Evolutionary conservation across 1,284 basidiomycete genomes (phyloP), one percentile per base, ranked within the genome.

Genomic region (Cryptococcus maquisensis): DNA sequence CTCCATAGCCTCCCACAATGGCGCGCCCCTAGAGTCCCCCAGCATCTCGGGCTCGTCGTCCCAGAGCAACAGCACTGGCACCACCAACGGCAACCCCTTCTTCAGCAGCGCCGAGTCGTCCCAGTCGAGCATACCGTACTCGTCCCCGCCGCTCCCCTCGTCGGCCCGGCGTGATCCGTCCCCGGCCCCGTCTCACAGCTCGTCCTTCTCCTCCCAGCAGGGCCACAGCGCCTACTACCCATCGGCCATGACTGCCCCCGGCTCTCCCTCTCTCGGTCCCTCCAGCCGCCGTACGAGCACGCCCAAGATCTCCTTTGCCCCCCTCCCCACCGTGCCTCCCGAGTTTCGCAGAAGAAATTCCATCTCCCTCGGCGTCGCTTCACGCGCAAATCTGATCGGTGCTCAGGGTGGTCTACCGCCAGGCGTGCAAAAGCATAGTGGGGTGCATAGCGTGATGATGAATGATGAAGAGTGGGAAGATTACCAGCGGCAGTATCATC

Each of bases 381-480:
- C 69, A 8, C 51, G 74, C 35, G 68, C 65, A 49, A 67, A 67
- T 46, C 57, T 76, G 55, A 57, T 75, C 35, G 59, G 58, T 15
- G 66, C 52, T 69, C 66, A 24, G 46, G 39, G n/a, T 16, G 57
- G 44, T 18, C 54, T 47, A 21, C 56, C 42, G 45, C 13, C 20
- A 36, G 39, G 26, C 50, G 51, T 24, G 42, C 49, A 23, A 47
- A 23, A 44, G 43, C 28, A 32, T 2, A 24, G 57, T 6, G 46
- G 49, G 10, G 40, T 58, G 13, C 60, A 51, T 26, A 63, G 52
- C 39, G 56, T 75, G 45, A 59, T 66, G 49, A 73, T 75, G 72
- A 72, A 63, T 4, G 73, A 75, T 59, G 66, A 58, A 24, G 68
- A 75, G 43, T 75, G 73, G 73, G 71, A 69, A 49, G 63, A 60